Base-by-base conservation (phyloP, 1,284 basidiomycete species). In the Ganoderma lingzhi region DNA sequence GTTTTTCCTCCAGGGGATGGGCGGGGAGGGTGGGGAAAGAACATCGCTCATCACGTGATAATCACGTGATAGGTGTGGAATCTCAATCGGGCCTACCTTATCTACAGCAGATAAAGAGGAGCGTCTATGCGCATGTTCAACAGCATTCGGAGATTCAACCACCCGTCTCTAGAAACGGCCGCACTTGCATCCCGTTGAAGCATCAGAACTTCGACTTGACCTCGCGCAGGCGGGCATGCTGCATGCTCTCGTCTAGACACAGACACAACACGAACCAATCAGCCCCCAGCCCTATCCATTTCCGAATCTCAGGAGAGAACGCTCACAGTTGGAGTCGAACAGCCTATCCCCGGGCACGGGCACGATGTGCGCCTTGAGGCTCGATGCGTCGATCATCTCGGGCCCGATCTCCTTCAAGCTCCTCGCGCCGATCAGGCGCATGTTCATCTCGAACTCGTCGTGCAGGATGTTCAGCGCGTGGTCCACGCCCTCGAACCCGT, bases 361-460 rank as follows among this genome's bases (percentile, higher is more conserved):
- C 3, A 88, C 89, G 28, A 86, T 78, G 73, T 93, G 92, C 44
- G 84, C 80, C 59, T 83, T 82, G 45, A 96, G 82, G 65, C 88
- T 89, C 9, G 88, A 23, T 1, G 90, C 89, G 75, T 97, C 95
- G 23, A 97, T 93, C 96, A 97, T 95, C 59, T 90, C 87, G 0
- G 93, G 93, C 1, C 89, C 88, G 66, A 97, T 83, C 67, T 97
- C 93, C 61, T 86, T 86, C 64, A 97, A 81, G 0, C 88, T 91
- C 6, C 87, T 89, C 0, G 95, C 95, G 4, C 96, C 96, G 30
- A 97, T 82, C 12, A 96, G 83, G 15, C 94, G 90, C 88, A 97
- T 88, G 81, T 94, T 95, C 92, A 96, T 97, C 82, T 95, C 93
- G 76, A 97, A 94, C 80, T 97, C 96, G 75, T 96, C 94, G 92